Evolutionary conservation across 2,329 filamentous ascomycete species (phyloP).

Genomic region (Diaporthe sp.): DNA sequence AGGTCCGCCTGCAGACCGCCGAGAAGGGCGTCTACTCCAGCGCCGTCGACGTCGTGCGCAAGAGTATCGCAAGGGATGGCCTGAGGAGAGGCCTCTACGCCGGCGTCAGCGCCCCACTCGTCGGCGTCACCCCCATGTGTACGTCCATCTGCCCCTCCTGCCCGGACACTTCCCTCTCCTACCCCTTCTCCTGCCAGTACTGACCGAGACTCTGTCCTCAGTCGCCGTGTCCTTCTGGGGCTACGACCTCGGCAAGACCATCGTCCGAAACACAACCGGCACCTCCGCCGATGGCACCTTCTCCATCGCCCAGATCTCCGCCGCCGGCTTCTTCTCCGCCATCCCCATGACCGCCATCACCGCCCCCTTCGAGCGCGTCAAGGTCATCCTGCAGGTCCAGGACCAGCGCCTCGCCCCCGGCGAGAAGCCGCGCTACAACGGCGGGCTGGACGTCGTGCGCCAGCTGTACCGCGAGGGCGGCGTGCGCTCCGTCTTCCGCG

Average conservation of each 20-base stretch:
- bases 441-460: slow-evolving; percentile 89
- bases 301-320: slow-evolving; percentile 87
- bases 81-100: slow-evolving; percentile 87
- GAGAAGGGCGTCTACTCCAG: slow-evolving; percentile 92
- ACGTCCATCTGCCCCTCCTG: slow-evolving; percentile 58
- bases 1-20: slow-evolving; percentile 96
- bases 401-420: slow-evolving; percentile 87
- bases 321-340: slow-evolving; percentile 96
- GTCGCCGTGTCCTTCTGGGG: slow-evolving; percentile 84
- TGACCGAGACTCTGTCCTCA: slow-evolving; percentile 47
- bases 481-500: slow-evolving; percentile 91
- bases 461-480: slow-evolving; percentile 95
- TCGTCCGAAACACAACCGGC: slow-evolving; percentile 79
- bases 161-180: not conserved
- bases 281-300: slow-evolving; percentile 78
- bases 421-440: slow-evolving; percentile 92
- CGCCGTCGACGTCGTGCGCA: slow-evolving; percentile 91
- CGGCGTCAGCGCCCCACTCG: slow-evolving; percentile 94
- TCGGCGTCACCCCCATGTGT: slow-evolving; percentile 99
- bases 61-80: slow-evolving; percentile 89
- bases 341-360: slow-evolving; percentile 98
- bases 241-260: slow-evolving; percentile 93
- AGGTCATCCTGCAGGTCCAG: slow-evolving; percentile 98
- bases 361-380: slow-evolving; percentile 98
- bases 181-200: not conserved